Conservation (phyloP, 441 rosid species). For the Syzygium syzygioides region DNA sequence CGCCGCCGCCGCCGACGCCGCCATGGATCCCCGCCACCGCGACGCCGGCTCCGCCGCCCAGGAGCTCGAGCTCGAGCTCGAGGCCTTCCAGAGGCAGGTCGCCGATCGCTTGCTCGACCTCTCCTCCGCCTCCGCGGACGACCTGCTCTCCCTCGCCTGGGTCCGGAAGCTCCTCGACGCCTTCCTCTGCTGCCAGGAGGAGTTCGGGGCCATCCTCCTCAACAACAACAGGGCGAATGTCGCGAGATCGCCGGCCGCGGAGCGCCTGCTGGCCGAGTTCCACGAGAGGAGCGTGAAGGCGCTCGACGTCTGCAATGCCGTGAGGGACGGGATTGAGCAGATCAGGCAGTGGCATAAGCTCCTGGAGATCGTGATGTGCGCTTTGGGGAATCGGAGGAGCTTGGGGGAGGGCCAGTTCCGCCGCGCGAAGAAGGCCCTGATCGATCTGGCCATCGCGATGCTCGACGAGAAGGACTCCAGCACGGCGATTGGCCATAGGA, state of each 20-base stretch:
- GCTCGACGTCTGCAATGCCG: constrained; percentile 87
- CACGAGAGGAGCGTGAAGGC: constrained; percentile 81
- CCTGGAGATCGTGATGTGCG: constrained; percentile 65
- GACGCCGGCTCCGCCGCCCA: constrained; percentile 12
- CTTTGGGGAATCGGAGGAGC: constrained; percentile 40
- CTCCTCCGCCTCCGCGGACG: constrained; percentile 32
- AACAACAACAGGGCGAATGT: constrained; percentile 25
- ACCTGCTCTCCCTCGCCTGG: constrained; percentile 64
- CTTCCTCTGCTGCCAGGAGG: constrained; percentile 67
- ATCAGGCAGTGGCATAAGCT: constrained; percentile 88
- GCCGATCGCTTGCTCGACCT: constrained; percentile 45
- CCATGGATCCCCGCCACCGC: constrained; percentile 22
- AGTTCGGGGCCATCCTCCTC: constrained; percentile 41
- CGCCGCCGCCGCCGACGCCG: constrained; percentile 22
- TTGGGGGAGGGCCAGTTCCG: constrained; percentile 85
- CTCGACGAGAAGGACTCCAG: constrained; percentile 75
- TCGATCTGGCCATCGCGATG: constrained; percentile 76
- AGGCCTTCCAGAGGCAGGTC: constrained; percentile 56
- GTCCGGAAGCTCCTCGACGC: constrained; percentile 54
- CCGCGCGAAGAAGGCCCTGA: constrained; percentile 70
- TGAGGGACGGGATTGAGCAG: constrained; percentile 83
- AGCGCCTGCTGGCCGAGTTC: constrained; percentile 56
- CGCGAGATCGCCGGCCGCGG: constrained; percentile 40
- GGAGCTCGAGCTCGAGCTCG: constrained; percentile 55
- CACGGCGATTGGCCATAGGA: constrained; percentile 35